Base-by-base conservation (phyloP, 306 rosid species). In the Nissolia schottii region DNA sequence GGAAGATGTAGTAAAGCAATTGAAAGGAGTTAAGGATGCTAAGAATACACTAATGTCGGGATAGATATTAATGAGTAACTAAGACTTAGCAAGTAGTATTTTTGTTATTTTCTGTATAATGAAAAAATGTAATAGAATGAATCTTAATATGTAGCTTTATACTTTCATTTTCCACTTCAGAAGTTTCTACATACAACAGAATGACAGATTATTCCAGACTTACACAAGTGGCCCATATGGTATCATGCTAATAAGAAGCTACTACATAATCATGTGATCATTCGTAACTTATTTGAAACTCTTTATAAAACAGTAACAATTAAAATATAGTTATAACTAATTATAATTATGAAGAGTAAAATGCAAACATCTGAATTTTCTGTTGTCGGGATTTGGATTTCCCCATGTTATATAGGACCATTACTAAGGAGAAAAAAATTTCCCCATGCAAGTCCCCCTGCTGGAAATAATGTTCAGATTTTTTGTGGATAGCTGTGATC, bases 161-260 rank as follows among this genome's bases (percentile, higher is more conserved):
- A 38, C 53, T 37, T 53, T 53, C 64, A 69, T 53, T 55, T 32
- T 65, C 43, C 1, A 31, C 16, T 27, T n/a, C 66, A 28, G 1
- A 55, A 54, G 40, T 34, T 65, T 75, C 59, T 3, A 40, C 25
- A 54, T 31, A 63, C 4, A 25, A 50, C 3, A 62, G n/a, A n/a
- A n/a, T n/a, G 65, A 74, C 13, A 64, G n/a, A n/a, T n/a, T n/a
- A 38, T 75, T n/a, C 35, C 67, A 40, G 28, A 56, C 53, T 55
- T 34, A n/a, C 16, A 6, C 41, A 31, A 75, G 40, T 55, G n/a
- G 48, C 49, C 7, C 2, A 6, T 38, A 49, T 32, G 25, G 56
- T 49, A 38, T 58, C 35, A 51, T 16, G 55, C 41, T 56, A 71
- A 56, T 12, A 56, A 25, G 32, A 43, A 56, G 20, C 35, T 38